These are phyloP conservation scores for Leptodermis oblonga DNA, from an alignment of 257 asterid species.

Conservation along the genomic window DNA sequence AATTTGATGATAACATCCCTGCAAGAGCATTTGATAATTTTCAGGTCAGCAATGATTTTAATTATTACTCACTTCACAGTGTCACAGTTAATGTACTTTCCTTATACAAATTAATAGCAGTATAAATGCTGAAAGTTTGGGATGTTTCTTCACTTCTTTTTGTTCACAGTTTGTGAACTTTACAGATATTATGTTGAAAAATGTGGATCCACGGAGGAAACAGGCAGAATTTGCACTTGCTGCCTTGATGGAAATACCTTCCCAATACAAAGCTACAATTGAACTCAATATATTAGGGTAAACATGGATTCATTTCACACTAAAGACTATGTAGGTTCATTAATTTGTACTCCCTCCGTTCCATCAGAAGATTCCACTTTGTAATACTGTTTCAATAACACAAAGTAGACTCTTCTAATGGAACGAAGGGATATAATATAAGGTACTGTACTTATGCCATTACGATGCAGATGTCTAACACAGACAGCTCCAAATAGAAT, in stretches of 20 bases:
- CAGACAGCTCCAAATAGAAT: slow-evolving; percentile 53
- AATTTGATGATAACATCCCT: slow-evolving; percentile 76
- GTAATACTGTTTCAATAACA: no score
- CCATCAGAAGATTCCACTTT: no score
- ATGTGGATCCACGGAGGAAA: slow-evolving; percentile 51
- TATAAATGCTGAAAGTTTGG: not conserved
- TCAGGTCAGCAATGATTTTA: slow-evolving; percentile 44
- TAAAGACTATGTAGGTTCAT: not conserved
- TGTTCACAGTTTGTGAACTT: slow-evolving; percentile 71
- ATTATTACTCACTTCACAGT: not conserved
- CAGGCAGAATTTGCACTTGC: slow-evolving; percentile 88
- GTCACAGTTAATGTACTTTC: not conserved
- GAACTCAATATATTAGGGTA: slow-evolving; percentile 84
- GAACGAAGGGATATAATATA: no score
- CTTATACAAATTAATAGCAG: not conserved
- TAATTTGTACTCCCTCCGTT: no score
- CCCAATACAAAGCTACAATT: slow-evolving; percentile 89
- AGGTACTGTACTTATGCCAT: not conserved
- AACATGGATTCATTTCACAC: no score
- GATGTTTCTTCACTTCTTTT: not conserved
- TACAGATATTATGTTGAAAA: slow-evolving; percentile 75
- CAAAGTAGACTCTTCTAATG: no score
- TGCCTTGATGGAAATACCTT: slow-evolving; percentile 92
- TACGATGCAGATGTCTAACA: slow-evolving; percentile 45
- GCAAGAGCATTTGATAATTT: slow-evolving; percentile 75